phyloP scores from a whole-genome alignment of 441 rosid genomes.

The Populus hybrid region DNA sequence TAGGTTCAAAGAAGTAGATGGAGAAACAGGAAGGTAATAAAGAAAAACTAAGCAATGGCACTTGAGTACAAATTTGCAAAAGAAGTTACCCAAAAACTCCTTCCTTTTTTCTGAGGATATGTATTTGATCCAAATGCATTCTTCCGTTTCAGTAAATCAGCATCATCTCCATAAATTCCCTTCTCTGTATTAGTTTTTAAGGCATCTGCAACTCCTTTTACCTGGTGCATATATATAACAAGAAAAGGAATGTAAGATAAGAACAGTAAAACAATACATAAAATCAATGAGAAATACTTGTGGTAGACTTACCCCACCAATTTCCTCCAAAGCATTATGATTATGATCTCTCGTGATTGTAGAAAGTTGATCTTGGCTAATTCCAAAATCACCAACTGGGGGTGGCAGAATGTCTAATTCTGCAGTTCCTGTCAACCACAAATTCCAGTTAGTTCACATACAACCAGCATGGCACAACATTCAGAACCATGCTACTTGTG shows the following conservation, averaged over 20 bases:
- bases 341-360: constrained; percentile 80
- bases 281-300: constrained; percentile 10
- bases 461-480: background rate
- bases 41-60: constrained; percentile 10
- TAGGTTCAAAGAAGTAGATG: background rate
- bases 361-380: constrained; percentile 65
- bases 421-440: constrained; percentile 37
- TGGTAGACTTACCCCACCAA: constrained; percentile 70
- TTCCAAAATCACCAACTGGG: constrained; percentile 55
- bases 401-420: constrained; percentile 17
- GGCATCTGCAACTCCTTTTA: constrained; percentile 54
- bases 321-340: constrained; percentile 44
- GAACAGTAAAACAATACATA: constrained; percentile 2
- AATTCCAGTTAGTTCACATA: background rate
- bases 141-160: constrained; percentile 63
- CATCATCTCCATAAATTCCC: constrained; percentile 76
- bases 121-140: constrained; percentile 88
- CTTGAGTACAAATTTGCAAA: constrained; percentile 7
- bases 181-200: constrained; percentile 76
- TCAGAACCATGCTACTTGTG: background rate
- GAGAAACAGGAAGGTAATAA: constrained; percentile 1
- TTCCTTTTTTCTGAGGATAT: constrained; percentile 89
- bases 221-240: constrained; percentile 41
- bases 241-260: constrained; percentile 3
- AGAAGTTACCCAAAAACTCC: constrained; percentile 83